Percentiles rank a stretch among this genome's conserved stretches.
Conservation (phyloP, 2,329 filamentous ascomycete genomes). For the Colletotrichum agaves region DNA sequence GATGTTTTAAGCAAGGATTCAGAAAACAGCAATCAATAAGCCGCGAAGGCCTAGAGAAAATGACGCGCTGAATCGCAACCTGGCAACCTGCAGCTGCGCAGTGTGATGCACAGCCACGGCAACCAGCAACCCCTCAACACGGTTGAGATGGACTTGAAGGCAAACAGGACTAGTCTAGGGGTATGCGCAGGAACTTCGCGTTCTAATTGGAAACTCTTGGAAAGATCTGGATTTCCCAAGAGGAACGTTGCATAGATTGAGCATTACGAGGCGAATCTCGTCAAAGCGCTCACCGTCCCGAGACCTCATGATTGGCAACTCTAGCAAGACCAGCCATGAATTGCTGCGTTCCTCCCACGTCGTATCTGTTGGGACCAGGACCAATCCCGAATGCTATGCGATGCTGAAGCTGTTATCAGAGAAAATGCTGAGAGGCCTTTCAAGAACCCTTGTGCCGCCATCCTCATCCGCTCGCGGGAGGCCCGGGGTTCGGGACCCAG, state of each 20-base stretch:
- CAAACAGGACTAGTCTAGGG: constrained; percentile 41
- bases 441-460: constrained; percentile 47
- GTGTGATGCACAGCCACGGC: constrained; percentile 32
- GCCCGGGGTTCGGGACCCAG: not conserved
- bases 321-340: constrained; percentile 24
- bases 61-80: constrained; percentile 35
- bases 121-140: constrained; percentile 42
- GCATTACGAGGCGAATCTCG: constrained; percentile 26
- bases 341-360: constrained; percentile 39
- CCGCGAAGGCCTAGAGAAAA: constrained; percentile 24
- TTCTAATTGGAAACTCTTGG: constrained; percentile 41
- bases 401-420: constrained; percentile 48
- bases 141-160: constrained; percentile 40
- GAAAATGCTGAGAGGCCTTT: constrained; percentile 46
- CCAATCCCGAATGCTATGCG: constrained; percentile 38
- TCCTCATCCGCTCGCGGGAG: constrained; percentile 15
- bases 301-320: constrained; percentile 36
- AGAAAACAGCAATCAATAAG: constrained; percentile 12
- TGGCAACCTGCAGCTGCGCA: constrained; percentile 6
- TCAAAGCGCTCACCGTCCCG: constrained; percentile 34
- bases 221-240: constrained; percentile 40
- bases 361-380: constrained; percentile 33
- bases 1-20: constrained; percentile 36
- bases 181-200: constrained; percentile 40
- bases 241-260: constrained; percentile 41